Conservation (phyloP, 179 eudicot species). For the Amaranthus tricolor region DNA sequence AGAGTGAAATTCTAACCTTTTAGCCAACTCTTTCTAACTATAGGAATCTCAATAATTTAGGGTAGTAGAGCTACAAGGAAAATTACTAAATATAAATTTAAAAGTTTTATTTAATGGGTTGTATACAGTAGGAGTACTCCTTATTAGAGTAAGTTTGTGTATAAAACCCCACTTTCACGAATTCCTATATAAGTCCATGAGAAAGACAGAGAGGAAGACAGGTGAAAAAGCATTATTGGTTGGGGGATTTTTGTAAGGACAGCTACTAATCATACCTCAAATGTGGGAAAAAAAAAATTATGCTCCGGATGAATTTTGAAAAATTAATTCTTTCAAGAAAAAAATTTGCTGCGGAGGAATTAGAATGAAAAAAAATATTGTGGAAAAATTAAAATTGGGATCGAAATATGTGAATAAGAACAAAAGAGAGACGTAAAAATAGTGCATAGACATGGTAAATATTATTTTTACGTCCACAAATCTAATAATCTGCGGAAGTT, state of each 20-base stretch:
- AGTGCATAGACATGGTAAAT: too few relatives aligned
- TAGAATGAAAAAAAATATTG: too few relatives aligned
- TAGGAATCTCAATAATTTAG: slow-evolving; percentile 19
- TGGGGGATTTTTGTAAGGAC: slow-evolving; percentile 9
- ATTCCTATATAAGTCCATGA: slow-evolving; percentile 9
- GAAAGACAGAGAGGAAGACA: not conserved
- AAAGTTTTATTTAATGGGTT: too few relatives aligned
- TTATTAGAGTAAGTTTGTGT: not conserved
- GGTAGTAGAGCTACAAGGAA: slow-evolving; percentile 21
- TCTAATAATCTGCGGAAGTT: too few relatives aligned
- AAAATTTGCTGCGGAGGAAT: too few relatives aligned
- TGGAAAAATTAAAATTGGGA: too few relatives aligned
- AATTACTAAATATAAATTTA: not conserved
- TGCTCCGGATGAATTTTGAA: too few relatives aligned
- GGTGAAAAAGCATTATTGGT: slow-evolving; percentile 23
- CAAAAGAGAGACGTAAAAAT: too few relatives aligned
- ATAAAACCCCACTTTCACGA: slow-evolving; percentile 10
- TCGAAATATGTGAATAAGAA: too few relatives aligned
- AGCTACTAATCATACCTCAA: slow-evolving; percentile 20
- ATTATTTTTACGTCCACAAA: too few relatives aligned
- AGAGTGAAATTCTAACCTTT: slow-evolving; percentile 13
- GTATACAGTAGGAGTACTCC: not conserved
- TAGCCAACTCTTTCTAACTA: slow-evolving; percentile 2
- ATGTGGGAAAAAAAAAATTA: slow-evolving; percentile 9
- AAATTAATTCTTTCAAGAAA: too few relatives aligned